phyloP scores from a whole-genome alignment of 208 protist species.

The Leishmania gerbilli region DNA sequence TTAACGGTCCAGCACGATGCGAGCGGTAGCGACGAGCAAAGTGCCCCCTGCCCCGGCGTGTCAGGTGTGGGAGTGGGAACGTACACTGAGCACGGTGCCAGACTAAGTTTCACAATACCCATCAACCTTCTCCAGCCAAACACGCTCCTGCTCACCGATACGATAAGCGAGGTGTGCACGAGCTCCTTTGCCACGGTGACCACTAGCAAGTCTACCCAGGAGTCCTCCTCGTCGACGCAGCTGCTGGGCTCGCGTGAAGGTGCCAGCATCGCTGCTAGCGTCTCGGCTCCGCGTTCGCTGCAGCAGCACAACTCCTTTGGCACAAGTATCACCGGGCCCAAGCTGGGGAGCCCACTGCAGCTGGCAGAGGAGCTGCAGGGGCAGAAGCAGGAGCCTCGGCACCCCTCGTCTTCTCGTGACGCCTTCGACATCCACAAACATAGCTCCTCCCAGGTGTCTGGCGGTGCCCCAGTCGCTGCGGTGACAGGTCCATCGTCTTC shows the following conservation, averaged over 20 bases:
- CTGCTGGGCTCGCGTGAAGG: not conserved
- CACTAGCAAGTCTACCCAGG: conserved; percentile 6
- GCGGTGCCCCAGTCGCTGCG: not conserved
- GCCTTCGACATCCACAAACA: not conserved
- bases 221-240: not conserved
- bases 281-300: not conserved
- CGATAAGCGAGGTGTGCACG: not conserved
- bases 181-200: not conserved
- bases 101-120: no score
- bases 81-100: not conserved
- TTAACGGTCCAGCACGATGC: not conserved
- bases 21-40: not conserved
- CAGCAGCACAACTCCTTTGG: not conserved
- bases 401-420: no score
- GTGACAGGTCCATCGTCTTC: not conserved
- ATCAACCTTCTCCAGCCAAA: not conserved
- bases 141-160: not conserved
- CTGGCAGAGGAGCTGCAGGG: not conserved
- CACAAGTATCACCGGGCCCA: not conserved
- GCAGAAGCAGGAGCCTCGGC: not conserved
- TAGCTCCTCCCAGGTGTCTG: not conserved
- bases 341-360: not conserved
- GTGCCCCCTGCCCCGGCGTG: not conserved
- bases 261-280: not conserved
- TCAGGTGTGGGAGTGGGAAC: not conserved